Percentiles rank a stretch among this genome's conserved stretches.
Evolutionary conservation across 2,329 filamentous ascomycete species (phyloP).

Genomic region (Aspergillus pseudoterreus): DNA sequence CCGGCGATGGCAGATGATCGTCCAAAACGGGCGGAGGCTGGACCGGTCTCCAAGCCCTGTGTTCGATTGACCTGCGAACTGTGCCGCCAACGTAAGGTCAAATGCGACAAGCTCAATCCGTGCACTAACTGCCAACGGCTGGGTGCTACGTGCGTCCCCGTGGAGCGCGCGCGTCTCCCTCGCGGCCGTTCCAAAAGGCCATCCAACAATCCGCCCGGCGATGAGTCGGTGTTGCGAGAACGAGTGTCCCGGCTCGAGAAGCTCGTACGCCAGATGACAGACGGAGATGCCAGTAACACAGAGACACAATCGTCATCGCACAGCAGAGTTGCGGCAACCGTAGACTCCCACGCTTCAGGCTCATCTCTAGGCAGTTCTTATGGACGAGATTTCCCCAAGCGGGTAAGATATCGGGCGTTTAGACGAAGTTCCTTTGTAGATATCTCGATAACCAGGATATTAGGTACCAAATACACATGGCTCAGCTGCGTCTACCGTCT

Average conservation of each 20-base stretch:
- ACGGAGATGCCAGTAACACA: not conserved
- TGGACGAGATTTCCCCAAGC: conserved; percentile 22
- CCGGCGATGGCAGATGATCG: conserved; percentile 4
- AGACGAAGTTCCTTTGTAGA: not conserved
- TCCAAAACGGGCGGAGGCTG: not conserved
- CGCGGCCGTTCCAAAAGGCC: conserved; percentile 24
- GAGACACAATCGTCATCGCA: not conserved
- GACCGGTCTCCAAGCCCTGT: conserved; percentile 11
- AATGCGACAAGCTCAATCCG: conserved; percentile 31
- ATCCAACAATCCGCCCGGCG: conserved; percentile 11
- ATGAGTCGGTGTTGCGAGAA: conserved; percentile 16
- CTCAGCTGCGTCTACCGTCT: not conserved
- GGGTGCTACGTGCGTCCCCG: conserved; percentile 24
- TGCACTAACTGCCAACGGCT: conserved; percentile 28
- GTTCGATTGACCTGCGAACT: conserved; percentile 29
- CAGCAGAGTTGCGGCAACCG: no score
- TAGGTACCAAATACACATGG: not conserved
- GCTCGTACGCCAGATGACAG: conserved; percentile 13
- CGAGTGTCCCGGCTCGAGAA: conserved; percentile 24
- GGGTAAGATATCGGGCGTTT: conserved; percentile 13
- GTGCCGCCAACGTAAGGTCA: conserved; percentile 31
- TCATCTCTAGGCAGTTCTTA: no score
- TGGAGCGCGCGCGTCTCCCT: conserved; percentile 30
- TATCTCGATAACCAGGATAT: not conserved
- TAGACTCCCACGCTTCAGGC: no score